These are phyloP conservation scores for Fusarium keratoplasticum DNA, from an alignment of 2,329 filamentous ascomycete genomes.

Conservation along the genomic window DNA sequence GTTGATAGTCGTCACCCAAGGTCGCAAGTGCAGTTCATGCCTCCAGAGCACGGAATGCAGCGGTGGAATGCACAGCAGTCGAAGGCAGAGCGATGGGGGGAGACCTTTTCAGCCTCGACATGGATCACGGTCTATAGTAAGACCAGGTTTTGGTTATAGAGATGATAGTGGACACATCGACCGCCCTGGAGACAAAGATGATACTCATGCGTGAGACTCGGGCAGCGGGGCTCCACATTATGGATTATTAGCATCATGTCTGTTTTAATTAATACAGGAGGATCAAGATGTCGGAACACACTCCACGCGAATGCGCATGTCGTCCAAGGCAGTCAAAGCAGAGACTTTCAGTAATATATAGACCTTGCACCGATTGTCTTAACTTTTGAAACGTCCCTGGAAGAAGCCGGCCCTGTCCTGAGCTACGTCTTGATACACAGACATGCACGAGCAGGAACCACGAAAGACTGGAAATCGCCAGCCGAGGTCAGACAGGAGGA, in stretches of 20 bases:
- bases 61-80: not conserved
- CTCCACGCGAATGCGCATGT: not conserved
- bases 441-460: not conserved
- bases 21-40: not conserved
- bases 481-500: not conserved
- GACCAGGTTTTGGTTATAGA: not conserved
- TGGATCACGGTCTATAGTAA: not conserved
- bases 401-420: not conserved
- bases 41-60: not conserved
- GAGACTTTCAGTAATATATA: not conserved
- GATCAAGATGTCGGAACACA: not conserved
- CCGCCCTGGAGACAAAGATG: not conserved
- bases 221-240: not conserved
- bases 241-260: not conserved
- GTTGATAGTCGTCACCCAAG: not conserved
- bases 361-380: not conserved
- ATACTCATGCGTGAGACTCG: not conserved
- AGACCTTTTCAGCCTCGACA: not conserved
- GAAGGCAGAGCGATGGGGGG: not conserved
- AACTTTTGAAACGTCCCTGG: not conserved
- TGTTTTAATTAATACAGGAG: not conserved
- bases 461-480: not conserved
- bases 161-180: not conserved
- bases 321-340: not conserved
- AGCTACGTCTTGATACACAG: not conserved